Evolutionary conservation across 2,329 filamentous ascomycete genomes (phyloP).

Genomic region (Colletotrichum sojae): DNA sequence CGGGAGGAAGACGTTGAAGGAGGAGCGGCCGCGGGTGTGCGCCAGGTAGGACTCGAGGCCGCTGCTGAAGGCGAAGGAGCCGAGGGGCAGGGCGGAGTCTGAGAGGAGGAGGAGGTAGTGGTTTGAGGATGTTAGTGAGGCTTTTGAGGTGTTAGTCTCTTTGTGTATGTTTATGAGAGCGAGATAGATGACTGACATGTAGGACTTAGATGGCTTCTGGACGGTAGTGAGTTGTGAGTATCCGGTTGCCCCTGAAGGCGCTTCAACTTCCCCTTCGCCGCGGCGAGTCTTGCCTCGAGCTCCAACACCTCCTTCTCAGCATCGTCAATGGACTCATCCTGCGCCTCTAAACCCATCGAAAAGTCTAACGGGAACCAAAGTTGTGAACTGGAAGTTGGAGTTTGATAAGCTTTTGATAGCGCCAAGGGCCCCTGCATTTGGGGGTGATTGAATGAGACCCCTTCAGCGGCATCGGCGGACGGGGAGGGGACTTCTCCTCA

Average conservation of each 20-base stretch:
- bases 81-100: conserved; percentile 85
- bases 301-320: conserved; percentile 69
- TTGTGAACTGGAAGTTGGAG: conserved; percentile 15
- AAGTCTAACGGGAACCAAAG: background rate
- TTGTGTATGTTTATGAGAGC: conserved; percentile 18
- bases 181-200: conserved; percentile 43
- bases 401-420: conserved; percentile 37
- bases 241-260: conserved; percentile 52
- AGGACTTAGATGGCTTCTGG: conserved; percentile 19
- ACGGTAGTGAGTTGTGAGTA: conserved; percentile 8
- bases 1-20: conserved; percentile 77
- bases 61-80: conserved; percentile 89
- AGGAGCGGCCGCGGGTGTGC: conserved; percentile 66
- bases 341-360: conserved; percentile 46
- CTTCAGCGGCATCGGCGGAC: conserved; percentile 27
- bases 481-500: background rate
- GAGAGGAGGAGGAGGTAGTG: conserved; percentile 84
- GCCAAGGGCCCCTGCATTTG: conserved; percentile 22
- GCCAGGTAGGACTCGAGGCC: conserved; percentile 87
- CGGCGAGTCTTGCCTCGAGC: conserved; percentile 67
- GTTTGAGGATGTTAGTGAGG: conserved; percentile 44
- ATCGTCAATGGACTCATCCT: conserved; percentile 43
- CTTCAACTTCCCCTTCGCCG: conserved; percentile 61
- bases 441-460: background rate
- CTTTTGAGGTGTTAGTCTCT: conserved; percentile 12